Percentiles rank a stretch among this genome's conserved stretches.
phyloP scores from a whole-genome alignment of 306 rosid species.

The Ziziphus jujuba region DNA sequence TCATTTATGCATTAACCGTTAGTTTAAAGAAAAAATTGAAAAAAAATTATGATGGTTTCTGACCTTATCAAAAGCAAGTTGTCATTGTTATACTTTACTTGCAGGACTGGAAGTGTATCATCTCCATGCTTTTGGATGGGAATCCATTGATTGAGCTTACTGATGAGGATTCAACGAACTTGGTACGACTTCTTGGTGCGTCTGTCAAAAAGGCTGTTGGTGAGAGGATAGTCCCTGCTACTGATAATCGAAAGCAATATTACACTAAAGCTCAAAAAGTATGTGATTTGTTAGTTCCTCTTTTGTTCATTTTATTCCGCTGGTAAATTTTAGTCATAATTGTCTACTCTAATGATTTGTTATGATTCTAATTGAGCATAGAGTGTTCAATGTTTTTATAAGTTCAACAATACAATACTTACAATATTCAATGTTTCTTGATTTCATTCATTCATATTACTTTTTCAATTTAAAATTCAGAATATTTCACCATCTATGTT shows the following conservation, averaged over 20 bases:
- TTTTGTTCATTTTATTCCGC: background rate
- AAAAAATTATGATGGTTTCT: no score
- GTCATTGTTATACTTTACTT: conserved; percentile 12
- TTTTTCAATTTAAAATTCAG: background rate
- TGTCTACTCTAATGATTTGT: background rate
- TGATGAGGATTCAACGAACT: conserved; percentile 87
- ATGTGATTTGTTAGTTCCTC: conserved; percentile 31
- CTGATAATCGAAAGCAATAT: conserved; percentile 79
- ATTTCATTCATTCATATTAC: conserved; percentile 14
- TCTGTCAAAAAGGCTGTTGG: conserved; percentile 96
- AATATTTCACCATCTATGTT: background rate
- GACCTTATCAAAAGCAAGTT: no score
- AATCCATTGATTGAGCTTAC: conserved; percentile 69
- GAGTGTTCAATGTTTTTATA: background rate
- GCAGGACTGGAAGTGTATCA: conserved; percentile 96
- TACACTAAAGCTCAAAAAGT: conserved; percentile 92
- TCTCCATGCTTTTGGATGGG: conserved; percentile 86
- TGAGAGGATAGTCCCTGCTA: conserved; percentile 88
- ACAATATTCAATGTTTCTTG: background rate
- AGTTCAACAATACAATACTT: background rate
- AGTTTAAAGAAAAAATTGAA: background rate
- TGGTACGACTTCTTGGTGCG: conserved; percentile 88
- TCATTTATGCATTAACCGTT: background rate
- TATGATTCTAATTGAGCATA: background rate
- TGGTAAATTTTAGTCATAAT: background rate